Percentiles rank a stretch among this genome's conserved stretches.
Conservation (phyloP, 176 grass and related monocot genomes). For the Hsuehochloa calcarea region DNA sequence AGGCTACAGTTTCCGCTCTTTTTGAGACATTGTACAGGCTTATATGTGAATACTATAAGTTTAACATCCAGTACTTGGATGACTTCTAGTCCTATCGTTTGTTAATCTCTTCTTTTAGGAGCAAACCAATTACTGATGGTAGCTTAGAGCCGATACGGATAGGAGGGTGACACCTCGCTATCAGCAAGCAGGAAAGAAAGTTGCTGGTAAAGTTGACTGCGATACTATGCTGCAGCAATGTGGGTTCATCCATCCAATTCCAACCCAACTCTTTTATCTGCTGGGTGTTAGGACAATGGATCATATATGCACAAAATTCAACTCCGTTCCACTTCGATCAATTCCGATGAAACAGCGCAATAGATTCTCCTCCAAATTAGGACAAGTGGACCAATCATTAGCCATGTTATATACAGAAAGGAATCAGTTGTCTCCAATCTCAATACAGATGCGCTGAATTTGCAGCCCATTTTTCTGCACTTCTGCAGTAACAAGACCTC, state of each 20-base stretch:
- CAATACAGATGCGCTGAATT: background rate
- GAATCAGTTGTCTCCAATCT: background rate
- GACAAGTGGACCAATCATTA: constrained; percentile 12
- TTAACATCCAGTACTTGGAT: constrained; percentile 26
- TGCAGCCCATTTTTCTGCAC: background rate
- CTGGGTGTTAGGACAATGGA: background rate
- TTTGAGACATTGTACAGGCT: background rate
- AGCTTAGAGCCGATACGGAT: constrained; percentile 3
- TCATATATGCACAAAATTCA: constrained; percentile 20
- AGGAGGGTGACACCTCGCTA: constrained; percentile 5
- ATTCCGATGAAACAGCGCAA: constrained; percentile 12
- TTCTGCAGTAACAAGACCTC: background rate
- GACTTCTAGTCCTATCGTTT: background rate
- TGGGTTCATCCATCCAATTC: background rate
- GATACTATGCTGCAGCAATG: background rate
- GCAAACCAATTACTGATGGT: constrained; percentile 2
- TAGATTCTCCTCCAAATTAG: constrained; percentile 16
- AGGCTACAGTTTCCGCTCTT: background rate
- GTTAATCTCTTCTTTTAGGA: background rate
- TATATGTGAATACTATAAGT: background rate
- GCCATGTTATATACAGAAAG: background rate
- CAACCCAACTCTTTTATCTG: background rate
- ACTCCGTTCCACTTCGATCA: constrained; percentile 5
- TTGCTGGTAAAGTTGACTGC: constrained; percentile 6
- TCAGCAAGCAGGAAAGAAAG: constrained; percentile 13